Conservation (phyloP, 768 basidiomycete species). For the Leccinum fibrillosum region DNA sequence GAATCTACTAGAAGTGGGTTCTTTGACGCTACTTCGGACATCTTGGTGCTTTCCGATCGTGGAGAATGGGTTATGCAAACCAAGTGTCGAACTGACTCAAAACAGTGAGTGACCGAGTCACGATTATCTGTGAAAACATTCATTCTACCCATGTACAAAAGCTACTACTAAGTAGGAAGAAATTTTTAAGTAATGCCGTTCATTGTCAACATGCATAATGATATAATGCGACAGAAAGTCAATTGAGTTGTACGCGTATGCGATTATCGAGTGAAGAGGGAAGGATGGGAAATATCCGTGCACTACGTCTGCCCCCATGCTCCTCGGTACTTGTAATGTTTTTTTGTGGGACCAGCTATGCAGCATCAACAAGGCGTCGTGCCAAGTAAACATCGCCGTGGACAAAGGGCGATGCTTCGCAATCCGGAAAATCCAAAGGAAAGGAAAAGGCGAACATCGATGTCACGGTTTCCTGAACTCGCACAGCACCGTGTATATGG, state of each 20-base stretch:
- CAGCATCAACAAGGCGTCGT: neutral
- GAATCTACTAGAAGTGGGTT: conserved; percentile 24
- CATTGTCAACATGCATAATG: conserved; percentile 17
- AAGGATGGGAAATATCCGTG: conserved; percentile 33
- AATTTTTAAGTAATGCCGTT: neutral
- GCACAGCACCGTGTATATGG: conserved; percentile 96
- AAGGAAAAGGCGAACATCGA: neutral
- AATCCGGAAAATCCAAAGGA: neutral
- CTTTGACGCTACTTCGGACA: conserved; percentile 25
- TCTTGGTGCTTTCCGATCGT: conserved; percentile 2
- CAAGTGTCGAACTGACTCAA: neutral
- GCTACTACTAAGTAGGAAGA: neutral
- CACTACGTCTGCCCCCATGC: conserved; percentile 35
- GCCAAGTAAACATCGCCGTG: conserved; percentile 1
- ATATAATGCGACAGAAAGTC: conserved; percentile 26
- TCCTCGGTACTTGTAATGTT: conserved; percentile 26
- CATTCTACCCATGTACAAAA: neutral
- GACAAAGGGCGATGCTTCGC: neutral
- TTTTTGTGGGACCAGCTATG: conserved; percentile 13
- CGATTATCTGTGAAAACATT: neutral
- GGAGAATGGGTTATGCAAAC: neutral
- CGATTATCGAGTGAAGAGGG: conserved; percentile 29
- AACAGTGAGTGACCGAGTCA: neutral
- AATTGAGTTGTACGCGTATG: conserved; percentile 21
- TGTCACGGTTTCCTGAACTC: conserved; percentile 83